Conservation (phyloP, 1,284 basidiomycete genomes). For the Mrakiaceae sp. region DNA sequence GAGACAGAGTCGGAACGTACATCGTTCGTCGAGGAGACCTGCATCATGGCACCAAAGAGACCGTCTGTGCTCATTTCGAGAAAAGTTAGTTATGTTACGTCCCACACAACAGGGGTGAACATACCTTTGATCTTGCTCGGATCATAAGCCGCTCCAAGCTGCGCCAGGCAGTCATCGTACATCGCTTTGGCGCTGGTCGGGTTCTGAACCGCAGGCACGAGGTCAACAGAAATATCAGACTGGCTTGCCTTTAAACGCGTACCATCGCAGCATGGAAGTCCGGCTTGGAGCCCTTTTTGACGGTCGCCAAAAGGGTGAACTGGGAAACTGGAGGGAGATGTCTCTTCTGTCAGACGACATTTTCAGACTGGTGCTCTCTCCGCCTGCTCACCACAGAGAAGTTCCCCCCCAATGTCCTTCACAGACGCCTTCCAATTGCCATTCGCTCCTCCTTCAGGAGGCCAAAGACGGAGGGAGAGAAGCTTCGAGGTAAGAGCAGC, state of each 20-base stretch:
- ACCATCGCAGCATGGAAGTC: constrained; percentile 89
- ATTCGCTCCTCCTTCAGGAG: constrained; percentile 28
- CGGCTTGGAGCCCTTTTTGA: constrained; percentile 71
- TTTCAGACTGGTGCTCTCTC: no score
- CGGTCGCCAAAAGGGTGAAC: constrained; percentile 80
- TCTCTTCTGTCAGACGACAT: background rate
- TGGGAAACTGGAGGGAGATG: constrained; percentile 48
- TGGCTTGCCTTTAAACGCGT: constrained; percentile 18
- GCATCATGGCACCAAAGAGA: constrained; percentile 89
- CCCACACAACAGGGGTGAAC: background rate
- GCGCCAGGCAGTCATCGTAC: constrained; percentile 60
- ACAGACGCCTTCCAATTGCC: constrained; percentile 73
- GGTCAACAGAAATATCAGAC: background rate
- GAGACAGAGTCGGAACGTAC: constrained; percentile 36
- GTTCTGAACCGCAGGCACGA: constrained; percentile 36
- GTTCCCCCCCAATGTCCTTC: constrained; percentile 70
- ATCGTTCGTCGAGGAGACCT: constrained; percentile 71
- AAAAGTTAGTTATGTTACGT: constrained; percentile 1
- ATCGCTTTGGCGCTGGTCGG: constrained; percentile 54
- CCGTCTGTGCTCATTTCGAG: constrained; percentile 47
- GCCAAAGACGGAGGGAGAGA: constrained; percentile 57
- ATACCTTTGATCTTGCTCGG: constrained; percentile 66
- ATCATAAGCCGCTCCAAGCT: constrained; percentile 52
- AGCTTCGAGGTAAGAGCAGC: constrained; percentile 66
- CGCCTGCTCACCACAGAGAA: constrained; percentile 51